These are phyloP conservation scores for Aspergillus pseudoterreus DNA, from an alignment of 2,329 filamentous ascomycete genomes.

Conservation along the genomic window DNA sequence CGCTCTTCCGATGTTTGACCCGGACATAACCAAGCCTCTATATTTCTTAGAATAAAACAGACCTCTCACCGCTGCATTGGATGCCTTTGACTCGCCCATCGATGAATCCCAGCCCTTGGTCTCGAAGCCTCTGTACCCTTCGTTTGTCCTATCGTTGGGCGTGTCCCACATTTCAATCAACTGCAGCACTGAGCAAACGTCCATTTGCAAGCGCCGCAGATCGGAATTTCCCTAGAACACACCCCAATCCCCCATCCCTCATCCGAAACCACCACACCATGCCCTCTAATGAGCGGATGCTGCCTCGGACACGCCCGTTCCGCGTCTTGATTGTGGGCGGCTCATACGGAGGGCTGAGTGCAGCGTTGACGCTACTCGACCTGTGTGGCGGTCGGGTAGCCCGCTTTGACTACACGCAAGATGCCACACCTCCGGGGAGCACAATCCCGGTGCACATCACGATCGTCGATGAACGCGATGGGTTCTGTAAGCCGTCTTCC, in stretches of 20 bases:
- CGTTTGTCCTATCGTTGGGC: background rate
- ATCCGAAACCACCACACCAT: slow-evolving; percentile 11
- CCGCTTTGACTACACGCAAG: slow-evolving; percentile 38
- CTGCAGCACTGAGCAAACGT: background rate
- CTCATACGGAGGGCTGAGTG: slow-evolving; percentile 68
- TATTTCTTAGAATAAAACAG: background rate
- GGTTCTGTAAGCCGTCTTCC: slow-evolving; percentile 58
- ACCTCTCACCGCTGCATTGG: background rate
- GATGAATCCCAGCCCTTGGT: slow-evolving; percentile 2
- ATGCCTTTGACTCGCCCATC: slow-evolving; percentile 3
- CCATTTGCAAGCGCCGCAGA: background rate
- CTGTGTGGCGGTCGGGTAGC: slow-evolving; percentile 55
- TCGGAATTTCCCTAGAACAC: too few relatives aligned
- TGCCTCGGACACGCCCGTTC: slow-evolving; percentile 27
- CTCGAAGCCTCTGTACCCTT: background rate
- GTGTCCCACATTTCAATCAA: background rate
- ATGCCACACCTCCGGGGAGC: slow-evolving; percentile 25
- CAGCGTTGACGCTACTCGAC: slow-evolving; percentile 65
- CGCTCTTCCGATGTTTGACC: too few relatives aligned
- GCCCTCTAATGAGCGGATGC: slow-evolving; percentile 25
- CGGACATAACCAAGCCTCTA: too few relatives aligned
- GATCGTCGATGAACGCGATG: slow-evolving; percentile 74
- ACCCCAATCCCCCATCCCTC: background rate
- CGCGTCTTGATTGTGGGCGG: slow-evolving; percentile 66
- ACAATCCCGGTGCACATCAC: slow-evolving; percentile 64